Base-by-base conservation (phyloP, 805 yeast species). In the Pichia phayaonensis region DNA sequence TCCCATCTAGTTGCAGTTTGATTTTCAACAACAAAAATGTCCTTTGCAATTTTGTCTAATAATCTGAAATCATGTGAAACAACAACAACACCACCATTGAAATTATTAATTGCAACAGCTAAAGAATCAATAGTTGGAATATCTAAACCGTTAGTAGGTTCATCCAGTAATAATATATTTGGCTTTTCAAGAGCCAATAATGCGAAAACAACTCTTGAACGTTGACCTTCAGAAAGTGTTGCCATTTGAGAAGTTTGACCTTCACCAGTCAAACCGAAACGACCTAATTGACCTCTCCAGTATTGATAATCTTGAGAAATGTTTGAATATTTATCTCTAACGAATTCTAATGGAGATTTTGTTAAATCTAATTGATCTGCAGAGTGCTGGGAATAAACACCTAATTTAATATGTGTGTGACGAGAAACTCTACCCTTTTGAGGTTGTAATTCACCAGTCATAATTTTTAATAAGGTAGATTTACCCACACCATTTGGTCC, bases 401-500 rank as follows among this genome's bases (percentile, higher is more conserved):
- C 99, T 69, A 94, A 82, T 78, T 94, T 94, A 70, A 94, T 84
- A 71, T 94, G 99, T 24, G 97, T 86, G 73, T 94, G 99, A 71
- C 95, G 86, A 53, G 96, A 89, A 55, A 94, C 96, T 75, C 97
- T 84, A 66, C 99, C 99, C 58, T 79, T 72, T 71, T 92, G 96
- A 49, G 97, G 88, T 60, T 76, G 80, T 65, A 92, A 78, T 61
- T 81, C 84, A 72, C 99, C 99, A 61, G 97, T 95, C 96, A 94
- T 92, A 65, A 94, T 78, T 71, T 94, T 94, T 69, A 94, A 82
- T 66, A 92, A 74, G 20, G 99, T 92, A 47, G 97, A 90, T 73
- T 92, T 92, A 75, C 99, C 99, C 61, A 92, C 92, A 87, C 99
- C 99, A 71, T 92, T 92, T 67, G 98, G 98, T 42, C 99, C 99